Evolutionary conservation across 768 basidiomycete species (phyloP).

Genomic region (Xerocomellus dryophilus): DNA sequence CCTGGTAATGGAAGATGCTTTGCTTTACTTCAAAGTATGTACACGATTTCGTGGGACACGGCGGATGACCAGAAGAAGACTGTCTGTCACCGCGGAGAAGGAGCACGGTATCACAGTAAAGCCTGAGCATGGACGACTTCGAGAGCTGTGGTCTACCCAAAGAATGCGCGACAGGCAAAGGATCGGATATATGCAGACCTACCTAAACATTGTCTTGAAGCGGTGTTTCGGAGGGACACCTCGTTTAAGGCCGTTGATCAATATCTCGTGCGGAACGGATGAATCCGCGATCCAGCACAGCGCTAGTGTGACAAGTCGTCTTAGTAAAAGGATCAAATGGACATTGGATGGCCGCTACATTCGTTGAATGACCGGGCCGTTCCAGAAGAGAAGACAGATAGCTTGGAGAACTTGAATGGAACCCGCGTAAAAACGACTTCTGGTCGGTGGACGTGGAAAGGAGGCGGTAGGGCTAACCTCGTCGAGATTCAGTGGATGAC

Average conservation of each 20-base stretch:
- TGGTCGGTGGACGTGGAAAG: conserved; percentile 51
- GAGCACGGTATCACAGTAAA: conserved; percentile 36
- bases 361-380: conserved; percentile 59
- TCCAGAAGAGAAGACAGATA: conserved; percentile 40
- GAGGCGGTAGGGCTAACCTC: conserved; percentile 42
- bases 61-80: conserved; percentile 10
- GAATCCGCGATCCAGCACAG: conserved; percentile 67
- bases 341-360: conserved; percentile 40
- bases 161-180: background rate
- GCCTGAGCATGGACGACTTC: conserved; percentile 51
- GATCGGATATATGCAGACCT: conserved; percentile 1
- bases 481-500: background rate
- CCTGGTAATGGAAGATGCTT: conserved; percentile 43
- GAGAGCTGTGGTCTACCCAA: conserved; percentile 47
- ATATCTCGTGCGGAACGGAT: conserved; percentile 47
- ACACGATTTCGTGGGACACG: conserved; percentile 14
- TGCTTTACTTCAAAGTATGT: conserved; percentile 51
- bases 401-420: conserved; percentile 51
- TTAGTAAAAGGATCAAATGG: background rate
- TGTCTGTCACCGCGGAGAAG: conserved; percentile 10
- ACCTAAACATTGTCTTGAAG: conserved; percentile 62
- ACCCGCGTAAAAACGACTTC: conserved; percentile 55
- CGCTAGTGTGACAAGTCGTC: conserved; percentile 39
- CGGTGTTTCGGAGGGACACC: conserved; percentile 74
- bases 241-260: conserved; percentile 78